Evolutionary conservation across 345 rosid genomes (phyloP), one percentile per base, ranked within the genome.

Genomic region (Dipteronia dyeriana): DNA sequence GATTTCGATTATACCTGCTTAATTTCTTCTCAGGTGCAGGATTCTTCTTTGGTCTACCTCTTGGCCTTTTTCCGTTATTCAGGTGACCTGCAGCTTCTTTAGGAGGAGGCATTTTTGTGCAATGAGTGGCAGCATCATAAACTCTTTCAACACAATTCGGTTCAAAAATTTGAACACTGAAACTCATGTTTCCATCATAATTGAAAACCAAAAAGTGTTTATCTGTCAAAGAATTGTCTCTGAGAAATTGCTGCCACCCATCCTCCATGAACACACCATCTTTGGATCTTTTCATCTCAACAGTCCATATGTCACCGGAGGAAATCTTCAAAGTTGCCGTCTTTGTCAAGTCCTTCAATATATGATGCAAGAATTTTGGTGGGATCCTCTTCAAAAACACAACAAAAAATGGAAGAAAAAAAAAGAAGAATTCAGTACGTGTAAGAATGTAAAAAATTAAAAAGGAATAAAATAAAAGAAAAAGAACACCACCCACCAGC

Each of bases 171-270:
- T 71, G 77, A 0, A 82, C 79, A 9, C 38, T 16, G 41, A 82
- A 82, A 29, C 20, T 14, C 74, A 72, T 75, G 12, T 79, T 53
- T 25, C 82, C 80, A 5, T 75, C 73, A 10, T 79, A 68, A 0
- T 1, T 1, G 82, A 79, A 79, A 29, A 51, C 3, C 71, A 79
- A 41, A 43, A 79, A 51, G 53, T 75, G 77, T 1, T 1, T 1
- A 16, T 79, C 9, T 6, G 54, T 74, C 9, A 79, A 13, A 11
- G 74, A 72, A 67, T 82, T 72, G 26, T 71, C 72, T 12, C 64
- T 29, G 22, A 22, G 22, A 39, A 82, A 82, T 38, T 71, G 63
- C 51, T 3, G 22, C 85, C 82, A 79, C 7, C 82, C 85, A n/a
- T 75, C 66, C n/a, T 67, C 70, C 11, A 82, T 26, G n/a, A 43